Percentiles rank a stretch among this genome's conserved stretches.
Conservation (phyloP, 2,329 filamentous ascomycete genomes). For the Orbilia blumenaviensis region DNA sequence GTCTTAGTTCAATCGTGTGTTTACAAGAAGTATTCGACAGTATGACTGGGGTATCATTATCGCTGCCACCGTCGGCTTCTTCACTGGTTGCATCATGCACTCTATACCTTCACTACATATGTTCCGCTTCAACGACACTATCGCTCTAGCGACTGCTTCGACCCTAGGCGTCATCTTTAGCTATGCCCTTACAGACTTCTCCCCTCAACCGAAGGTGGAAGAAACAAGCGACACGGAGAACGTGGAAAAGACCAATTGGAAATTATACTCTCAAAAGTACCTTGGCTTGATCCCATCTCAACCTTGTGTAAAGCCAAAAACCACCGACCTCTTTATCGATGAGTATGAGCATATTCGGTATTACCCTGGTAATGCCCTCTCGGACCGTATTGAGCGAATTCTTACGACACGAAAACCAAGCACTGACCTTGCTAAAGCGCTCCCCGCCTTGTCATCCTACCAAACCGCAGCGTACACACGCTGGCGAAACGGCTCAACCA, state of each 20-base stretch:
- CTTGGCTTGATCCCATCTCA: constrained; percentile 37
- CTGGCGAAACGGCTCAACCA: constrained; percentile 35
- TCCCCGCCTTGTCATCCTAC: constrained; percentile 42
- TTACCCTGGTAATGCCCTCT: constrained; percentile 26
- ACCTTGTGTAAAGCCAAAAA: constrained; percentile 13
- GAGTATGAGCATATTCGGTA: constrained; percentile 37
- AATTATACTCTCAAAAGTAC: constrained; percentile 55
- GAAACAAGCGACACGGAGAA: constrained; percentile 23
- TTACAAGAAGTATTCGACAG: constrained; percentile 60
- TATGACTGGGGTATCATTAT: constrained; percentile 60
- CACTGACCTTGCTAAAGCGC: constrained; percentile 36
- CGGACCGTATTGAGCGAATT: constrained; percentile 43
- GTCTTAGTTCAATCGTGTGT: constrained; percentile 61
- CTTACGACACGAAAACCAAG: constrained; percentile 32
- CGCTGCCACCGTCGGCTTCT: constrained; percentile 59
- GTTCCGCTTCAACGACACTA: constrained; percentile 59
- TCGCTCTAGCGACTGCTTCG: constrained; percentile 59
- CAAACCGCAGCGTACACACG: constrained; percentile 33
- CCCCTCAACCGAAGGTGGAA: constrained; percentile 40
- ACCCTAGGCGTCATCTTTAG: constrained; percentile 59
- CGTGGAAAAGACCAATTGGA: constrained; percentile 55
- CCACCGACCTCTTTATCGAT: constrained; percentile 3
- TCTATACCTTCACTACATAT: constrained; percentile 57
- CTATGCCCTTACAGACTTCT: constrained; percentile 53
- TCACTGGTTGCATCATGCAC: constrained; percentile 60